A percentile compares a stretch with the other conserved stretches of the same genome.
Conservation (phyloP, 2,329 filamentous ascomycete genomes). For the Monascus ruber region DNA sequence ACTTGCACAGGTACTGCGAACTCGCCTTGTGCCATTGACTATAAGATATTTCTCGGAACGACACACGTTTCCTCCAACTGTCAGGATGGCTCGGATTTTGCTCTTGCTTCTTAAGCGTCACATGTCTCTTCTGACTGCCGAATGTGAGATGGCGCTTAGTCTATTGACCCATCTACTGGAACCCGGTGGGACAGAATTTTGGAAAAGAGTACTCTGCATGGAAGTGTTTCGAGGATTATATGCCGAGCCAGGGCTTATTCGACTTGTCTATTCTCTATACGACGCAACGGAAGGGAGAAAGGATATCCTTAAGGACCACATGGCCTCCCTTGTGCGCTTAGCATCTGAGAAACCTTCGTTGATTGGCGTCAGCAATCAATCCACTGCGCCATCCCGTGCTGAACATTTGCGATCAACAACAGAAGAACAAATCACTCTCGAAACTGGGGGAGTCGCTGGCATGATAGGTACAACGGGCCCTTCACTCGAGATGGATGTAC, state of each 20-base stretch:
- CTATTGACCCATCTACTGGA: conserved; percentile 79
- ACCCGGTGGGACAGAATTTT: conserved; percentile 62
- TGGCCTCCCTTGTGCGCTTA: conserved; percentile 80
- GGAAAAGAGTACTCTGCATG: conserved; percentile 85
- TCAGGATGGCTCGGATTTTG: conserved; percentile 71
- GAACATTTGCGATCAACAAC: conserved; percentile 46
- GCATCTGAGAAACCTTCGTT: conserved; percentile 81
- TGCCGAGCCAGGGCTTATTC: conserved; percentile 63
- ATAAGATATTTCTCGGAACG: conserved; percentile 67
- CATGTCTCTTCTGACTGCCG: conserved; percentile 58
- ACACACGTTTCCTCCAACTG: conserved; percentile 67
- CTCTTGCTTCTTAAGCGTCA: conserved; percentile 72
- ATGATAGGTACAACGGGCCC: conserved; percentile 67
- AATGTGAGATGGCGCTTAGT: conserved; percentile 73
- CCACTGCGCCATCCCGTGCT: conserved; percentile 61
- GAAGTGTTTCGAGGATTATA: conserved; percentile 83
- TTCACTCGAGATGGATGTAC: conserved; percentile 53
- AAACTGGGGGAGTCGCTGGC: conserved; percentile 76
- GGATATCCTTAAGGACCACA: conserved; percentile 66
- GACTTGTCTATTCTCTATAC: conserved; percentile 70
- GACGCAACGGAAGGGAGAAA: conserved; percentile 63
- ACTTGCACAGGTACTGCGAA: conserved; percentile 65
- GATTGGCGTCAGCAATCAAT: conserved; percentile 82
- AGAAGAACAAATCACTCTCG: conserved; percentile 75
- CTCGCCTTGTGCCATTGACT: conserved; percentile 70